phyloP scores from a whole-genome alignment of 164 flowering plant genomes.

The Liquidambar formosana region DNA sequence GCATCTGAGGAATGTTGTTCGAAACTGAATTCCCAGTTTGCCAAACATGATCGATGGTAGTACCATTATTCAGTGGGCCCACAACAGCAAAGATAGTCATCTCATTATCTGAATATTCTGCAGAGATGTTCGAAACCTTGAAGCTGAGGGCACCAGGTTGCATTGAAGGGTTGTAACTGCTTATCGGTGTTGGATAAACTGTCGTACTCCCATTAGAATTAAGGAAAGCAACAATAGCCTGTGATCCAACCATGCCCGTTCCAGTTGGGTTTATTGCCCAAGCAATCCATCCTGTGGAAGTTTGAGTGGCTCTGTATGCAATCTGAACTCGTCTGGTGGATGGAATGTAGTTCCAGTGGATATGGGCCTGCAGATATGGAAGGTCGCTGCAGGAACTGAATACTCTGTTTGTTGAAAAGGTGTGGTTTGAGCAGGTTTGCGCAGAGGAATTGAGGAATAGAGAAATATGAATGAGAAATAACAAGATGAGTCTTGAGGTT shows the following conservation, averaged over 20 bases:
- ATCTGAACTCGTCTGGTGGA: slow-evolving; percentile 28
- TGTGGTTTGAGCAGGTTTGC: slow-evolving; percentile 38
- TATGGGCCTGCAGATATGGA: slow-evolving; percentile 39
- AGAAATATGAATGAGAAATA: slow-evolving; percentile 22
- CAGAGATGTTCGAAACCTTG: slow-evolving; percentile 33
- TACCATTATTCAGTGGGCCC: slow-evolving; percentile 31
- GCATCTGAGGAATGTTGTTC: slow-evolving; percentile 30
- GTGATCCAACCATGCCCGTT: slow-evolving; percentile 43
- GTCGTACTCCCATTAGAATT: slow-evolving; percentile 30
- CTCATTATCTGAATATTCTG: slow-evolving; percentile 36
- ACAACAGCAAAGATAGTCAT: slow-evolving; percentile 40
- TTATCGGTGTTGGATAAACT: slow-evolving; percentile 33
- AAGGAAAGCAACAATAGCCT: slow-evolving; percentile 39
- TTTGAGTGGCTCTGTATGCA: slow-evolving; percentile 51
- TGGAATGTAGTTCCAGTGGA: slow-evolving; percentile 49
- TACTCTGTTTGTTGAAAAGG: slow-evolving; percentile 28
- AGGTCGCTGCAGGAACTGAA: slow-evolving; percentile 48
- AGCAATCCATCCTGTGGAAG: slow-evolving; percentile 49
- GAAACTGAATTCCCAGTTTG: slow-evolving; percentile 34
- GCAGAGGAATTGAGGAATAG: slow-evolving; percentile 26
- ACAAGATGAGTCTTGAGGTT: slow-evolving; percentile 2
- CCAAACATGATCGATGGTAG: slow-evolving; percentile 36
- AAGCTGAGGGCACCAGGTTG: slow-evolving; percentile 33
- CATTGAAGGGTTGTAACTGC: slow-evolving; percentile 39
- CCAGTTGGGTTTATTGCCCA: slow-evolving; percentile 48